A percentile compares a stretch with the other conserved stretches of the same genome.
Evolutionary conservation across 495 filamentous ascomycete genomes (phyloP).

Genomic region (Chaetomium cochliodes): DNA sequence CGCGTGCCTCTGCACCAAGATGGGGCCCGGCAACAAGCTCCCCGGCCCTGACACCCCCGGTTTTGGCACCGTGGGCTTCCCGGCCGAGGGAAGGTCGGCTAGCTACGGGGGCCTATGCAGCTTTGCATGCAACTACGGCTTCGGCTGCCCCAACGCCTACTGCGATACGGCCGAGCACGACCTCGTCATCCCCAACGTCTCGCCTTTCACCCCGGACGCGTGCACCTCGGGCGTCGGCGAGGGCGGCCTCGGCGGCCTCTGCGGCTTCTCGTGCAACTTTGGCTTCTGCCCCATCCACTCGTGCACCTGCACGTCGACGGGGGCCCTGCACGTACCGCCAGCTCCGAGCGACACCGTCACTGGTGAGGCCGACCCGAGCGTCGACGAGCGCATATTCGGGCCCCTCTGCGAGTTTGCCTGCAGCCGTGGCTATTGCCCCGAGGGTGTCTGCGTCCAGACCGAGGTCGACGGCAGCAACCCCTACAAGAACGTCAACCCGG

Average conservation of each 20-base stretch:
- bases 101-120: constrained; percentile 13
- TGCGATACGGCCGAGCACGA: not conserved
- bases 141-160: too few species aligned
- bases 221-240: constrained; percentile 10
- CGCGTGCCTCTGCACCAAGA: too few species aligned
- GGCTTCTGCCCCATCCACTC: constrained; percentile 19
- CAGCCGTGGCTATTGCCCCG: not conserved
- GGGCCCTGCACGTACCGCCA: not conserved
- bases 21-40: too few species aligned
- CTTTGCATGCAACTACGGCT: constrained; percentile 22
- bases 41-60: too few species aligned
- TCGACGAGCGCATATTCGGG: too few species aligned
- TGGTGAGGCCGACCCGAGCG: not conserved
- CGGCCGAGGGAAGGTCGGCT: not conserved
- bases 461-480: not conserved
- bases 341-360: not conserved
- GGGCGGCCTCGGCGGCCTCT: constrained; percentile 14
- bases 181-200: not conserved
- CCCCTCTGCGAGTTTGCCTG: constrained; percentile 9
- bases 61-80: not conserved
- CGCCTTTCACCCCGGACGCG: constrained; percentile 14
- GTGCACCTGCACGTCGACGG: constrained; percentile 10
- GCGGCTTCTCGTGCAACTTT: constrained; percentile 20
- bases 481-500: not conserved
- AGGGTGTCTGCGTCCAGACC: constrained; percentile 2